These are phyloP conservation scores for Leishmania arabica DNA, from an alignment of 208 protist species.

Conservation along the genomic window DNA sequence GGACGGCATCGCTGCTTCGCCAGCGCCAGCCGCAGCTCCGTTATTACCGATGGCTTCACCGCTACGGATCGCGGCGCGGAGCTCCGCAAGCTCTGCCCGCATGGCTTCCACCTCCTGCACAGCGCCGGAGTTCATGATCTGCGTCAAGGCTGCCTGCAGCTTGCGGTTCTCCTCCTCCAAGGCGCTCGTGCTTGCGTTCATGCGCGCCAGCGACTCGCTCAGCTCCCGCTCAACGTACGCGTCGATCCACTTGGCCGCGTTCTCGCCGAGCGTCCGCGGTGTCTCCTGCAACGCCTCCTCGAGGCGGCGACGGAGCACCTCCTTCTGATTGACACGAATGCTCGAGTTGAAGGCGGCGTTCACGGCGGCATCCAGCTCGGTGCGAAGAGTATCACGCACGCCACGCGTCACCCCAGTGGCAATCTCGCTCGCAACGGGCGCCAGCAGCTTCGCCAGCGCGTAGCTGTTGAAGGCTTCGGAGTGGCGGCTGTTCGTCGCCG, in stretches of 20 bases:
- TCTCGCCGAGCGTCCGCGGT: constrained; percentile 47
- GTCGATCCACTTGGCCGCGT: constrained; percentile 54
- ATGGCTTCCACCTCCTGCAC: constrained; percentile 60
- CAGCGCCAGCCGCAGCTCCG: constrained; percentile 1
- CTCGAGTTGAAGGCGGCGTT: constrained; percentile 50
- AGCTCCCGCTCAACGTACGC: constrained; percentile 62
- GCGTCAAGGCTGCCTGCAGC: constrained; percentile 55
- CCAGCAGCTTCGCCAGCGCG: constrained; percentile 51
- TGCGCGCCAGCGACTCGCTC: constrained; percentile 40
- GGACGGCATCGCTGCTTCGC: constrained; percentile 18
- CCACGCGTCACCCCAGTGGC: constrained; percentile 65
- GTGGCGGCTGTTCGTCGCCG: constrained; percentile 13
- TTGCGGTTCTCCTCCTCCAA: constrained; percentile 67
- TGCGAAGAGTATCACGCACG: constrained; percentile 59
- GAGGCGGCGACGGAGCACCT: constrained; percentile 61
- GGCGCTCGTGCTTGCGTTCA: constrained; percentile 48
- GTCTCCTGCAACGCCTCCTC: constrained; percentile 75
- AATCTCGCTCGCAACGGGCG: constrained; percentile 65
- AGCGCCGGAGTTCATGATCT: constrained; percentile 51
- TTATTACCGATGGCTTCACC: constrained; percentile 9
- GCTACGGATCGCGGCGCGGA: constrained; percentile 21
- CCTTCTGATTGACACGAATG: constrained; percentile 57
- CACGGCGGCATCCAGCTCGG: constrained; percentile 70
- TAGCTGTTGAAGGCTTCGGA: constrained; percentile 70
- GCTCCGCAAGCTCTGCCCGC: constrained; percentile 35